These are phyloP conservation scores for Pythium scleroteichum DNA, from an alignment of 352 stramenopile genomes.

Conservation along the genomic window DNA sequence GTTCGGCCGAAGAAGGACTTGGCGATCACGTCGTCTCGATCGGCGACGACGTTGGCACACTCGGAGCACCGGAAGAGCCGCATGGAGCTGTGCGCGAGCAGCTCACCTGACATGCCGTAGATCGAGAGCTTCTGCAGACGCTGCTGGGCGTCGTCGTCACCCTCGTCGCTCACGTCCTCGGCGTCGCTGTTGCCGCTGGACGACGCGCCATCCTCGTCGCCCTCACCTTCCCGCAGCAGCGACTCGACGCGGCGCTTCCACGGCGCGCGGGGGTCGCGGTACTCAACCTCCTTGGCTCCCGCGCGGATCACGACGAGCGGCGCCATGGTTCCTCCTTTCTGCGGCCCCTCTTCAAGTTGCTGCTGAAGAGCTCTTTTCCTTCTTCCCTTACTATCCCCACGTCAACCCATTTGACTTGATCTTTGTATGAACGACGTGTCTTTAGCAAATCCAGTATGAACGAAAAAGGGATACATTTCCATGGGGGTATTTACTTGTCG, in stretches of 20 bases:
- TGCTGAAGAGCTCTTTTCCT: constrained; percentile 9
- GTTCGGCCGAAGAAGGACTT: constrained; percentile 80
- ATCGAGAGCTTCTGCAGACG: constrained; percentile 20
- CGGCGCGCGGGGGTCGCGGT: constrained; percentile 47
- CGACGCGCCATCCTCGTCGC: constrained; percentile 21
- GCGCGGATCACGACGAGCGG: constrained; percentile 73
- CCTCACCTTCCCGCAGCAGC: constrained; percentile 23
- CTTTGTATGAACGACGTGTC: constrained; percentile 7
- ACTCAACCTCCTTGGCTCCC: constrained; percentile 65
- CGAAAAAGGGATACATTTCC: constrained; percentile 15
- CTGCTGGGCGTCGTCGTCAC: constrained; percentile 19
- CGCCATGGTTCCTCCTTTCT: constrained; percentile 40
- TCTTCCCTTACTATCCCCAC: constrained; percentile 10
- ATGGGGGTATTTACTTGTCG: neutral
- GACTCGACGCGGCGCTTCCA: constrained; percentile 38
- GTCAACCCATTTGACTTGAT: constrained; percentile 10
- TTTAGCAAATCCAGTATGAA: constrained; percentile 9
- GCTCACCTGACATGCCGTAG: constrained; percentile 42
- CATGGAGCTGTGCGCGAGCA: constrained; percentile 51
- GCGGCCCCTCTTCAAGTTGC: constrained; percentile 19
- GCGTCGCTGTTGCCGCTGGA: constrained; percentile 18
- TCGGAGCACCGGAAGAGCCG: constrained; percentile 59
- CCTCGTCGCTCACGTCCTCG: constrained; percentile 21
- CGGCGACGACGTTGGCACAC: constrained; percentile 63
- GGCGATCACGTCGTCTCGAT: constrained; percentile 69